Evolutionary conservation across 306 rosid species (phyloP), one percentile per base, ranked within the genome.

Genomic region (Lablab purpureus): DNA sequence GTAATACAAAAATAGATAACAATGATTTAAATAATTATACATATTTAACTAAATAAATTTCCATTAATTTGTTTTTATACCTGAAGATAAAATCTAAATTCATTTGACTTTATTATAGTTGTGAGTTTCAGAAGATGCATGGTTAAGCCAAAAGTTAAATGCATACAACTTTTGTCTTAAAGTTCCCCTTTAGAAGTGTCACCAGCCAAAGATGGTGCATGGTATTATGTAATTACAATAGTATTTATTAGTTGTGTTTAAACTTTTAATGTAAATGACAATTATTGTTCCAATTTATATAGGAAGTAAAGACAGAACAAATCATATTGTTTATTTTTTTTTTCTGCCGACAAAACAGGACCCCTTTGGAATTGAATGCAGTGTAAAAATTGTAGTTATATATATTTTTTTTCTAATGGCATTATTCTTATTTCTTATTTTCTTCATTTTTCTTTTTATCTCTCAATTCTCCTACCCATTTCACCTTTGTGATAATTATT

Each of bases 341-440:
- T 46, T 34, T 34, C 37, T 34, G 70, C 70, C 70, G 70, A 64
- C 70, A 64, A 28, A 63, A 32, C n/a, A 63, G 15, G 6, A 32
- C 4, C 11, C 8, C 11, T n/a, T 60, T 60, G 41, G 21, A 60
- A 59, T 59, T 47, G 43, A 8, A 37, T 37, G 5, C 4, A 32
- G 36, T 32, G 36, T 32, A 4, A 32, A 32, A 32, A 32, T 46
- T n/a, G n/a, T n/a, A n/a, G n/a, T n/a, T 46, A 13, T 46, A 46
- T 14, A 49, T 50, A 6, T 50, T 6, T 17, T 50, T 6, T 17
- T n/a, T 9, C 6, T 7, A 0, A 3, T 2, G 0, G 1, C 7
- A n/a, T n/a, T 1, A n/a, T n/a, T n/a, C 2, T 50, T 50, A n/a
- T 17, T 5, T 49, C 5, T 1, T 49, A 1, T 49, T 49, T 6